phyloP scores from a whole-genome alignment of 495 filamentous ascomycete species.

The Hypoxylon lienhwacheense region DNA sequence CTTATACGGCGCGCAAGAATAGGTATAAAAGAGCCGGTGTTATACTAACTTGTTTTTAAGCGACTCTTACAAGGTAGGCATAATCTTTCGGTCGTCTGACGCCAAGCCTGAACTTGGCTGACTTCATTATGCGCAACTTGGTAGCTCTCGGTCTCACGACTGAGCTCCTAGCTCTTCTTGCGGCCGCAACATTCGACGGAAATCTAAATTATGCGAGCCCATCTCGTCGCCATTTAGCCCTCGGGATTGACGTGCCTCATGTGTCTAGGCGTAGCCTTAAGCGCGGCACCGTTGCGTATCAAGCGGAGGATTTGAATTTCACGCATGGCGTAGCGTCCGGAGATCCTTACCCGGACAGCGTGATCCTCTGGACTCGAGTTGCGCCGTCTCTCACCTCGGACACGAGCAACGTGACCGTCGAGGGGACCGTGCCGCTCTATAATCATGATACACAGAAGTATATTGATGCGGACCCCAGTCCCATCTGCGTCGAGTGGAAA shows the following conservation, averaged over 20 bases:
- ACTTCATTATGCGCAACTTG: constrained; percentile 12
- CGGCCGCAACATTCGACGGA: constrained; percentile 34
- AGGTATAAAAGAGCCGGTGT: constrained; percentile 18
- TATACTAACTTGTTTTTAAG: background rate
- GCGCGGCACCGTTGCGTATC: constrained; percentile 61
- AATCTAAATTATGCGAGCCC: constrained; percentile 66
- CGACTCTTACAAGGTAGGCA: no score
- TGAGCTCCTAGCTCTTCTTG: constrained; percentile 5
- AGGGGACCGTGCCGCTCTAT: constrained; percentile 57
- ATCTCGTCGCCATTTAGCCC: constrained; percentile 56
- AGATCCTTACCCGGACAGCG: constrained; percentile 64
- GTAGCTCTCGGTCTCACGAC: constrained; percentile 11
- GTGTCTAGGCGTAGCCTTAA: constrained; percentile 45
- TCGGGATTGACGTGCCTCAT: constrained; percentile 57
- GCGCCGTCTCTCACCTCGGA: constrained; percentile 59
- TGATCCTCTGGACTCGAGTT: constrained; percentile 71
- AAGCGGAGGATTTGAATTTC: constrained; percentile 56
- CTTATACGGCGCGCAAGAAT: constrained; percentile 14
- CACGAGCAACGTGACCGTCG: constrained; percentile 57
- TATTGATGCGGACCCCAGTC: constrained; percentile 53
- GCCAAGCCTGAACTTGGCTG: background rate
- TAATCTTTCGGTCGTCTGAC: no score
- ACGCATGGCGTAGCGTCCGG: constrained; percentile 72
- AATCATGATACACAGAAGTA: constrained; percentile 57
- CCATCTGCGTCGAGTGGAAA: constrained; percentile 62